Evolutionary conservation across 2,329 filamentous ascomycete species (phyloP).

Genomic region (Aspergillus quadrilineatus): DNA sequence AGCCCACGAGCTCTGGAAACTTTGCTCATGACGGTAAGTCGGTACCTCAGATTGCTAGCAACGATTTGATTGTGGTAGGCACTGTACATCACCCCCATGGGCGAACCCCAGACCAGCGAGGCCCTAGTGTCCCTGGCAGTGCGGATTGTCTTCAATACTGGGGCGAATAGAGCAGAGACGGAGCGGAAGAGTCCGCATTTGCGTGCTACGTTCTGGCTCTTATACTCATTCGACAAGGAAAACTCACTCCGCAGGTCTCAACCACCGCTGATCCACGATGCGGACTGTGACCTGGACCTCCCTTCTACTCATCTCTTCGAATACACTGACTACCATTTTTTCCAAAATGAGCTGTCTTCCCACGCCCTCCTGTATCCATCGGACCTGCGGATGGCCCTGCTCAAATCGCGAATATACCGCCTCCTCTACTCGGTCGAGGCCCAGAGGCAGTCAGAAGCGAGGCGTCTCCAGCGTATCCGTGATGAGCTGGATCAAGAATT

Average conservation of each 20-base stretch:
- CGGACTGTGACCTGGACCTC: slow-evolving; percentile 25
- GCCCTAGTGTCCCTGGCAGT: slow-evolving; percentile 25
- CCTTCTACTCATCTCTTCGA: slow-evolving; percentile 20
- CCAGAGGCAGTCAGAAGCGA: slow-evolving; percentile 16
- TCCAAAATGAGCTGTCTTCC: slow-evolving; percentile 15
- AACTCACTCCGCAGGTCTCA: slow-evolving; percentile 22
- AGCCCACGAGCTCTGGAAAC: slow-evolving; percentile 25
- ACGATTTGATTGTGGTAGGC: slow-evolving; percentile 11
- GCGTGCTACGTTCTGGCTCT: slow-evolving; percentile 28
- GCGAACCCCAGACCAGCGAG: slow-evolving; percentile 24
- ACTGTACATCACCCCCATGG: slow-evolving; percentile 23
- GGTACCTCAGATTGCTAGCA: background rate
- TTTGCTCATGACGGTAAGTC: slow-evolving; percentile 23
- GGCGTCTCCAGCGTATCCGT: slow-evolving; percentile 24
- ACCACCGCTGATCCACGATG: slow-evolving; percentile 26
- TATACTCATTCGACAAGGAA: slow-evolving; percentile 27
- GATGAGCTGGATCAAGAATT: slow-evolving; percentile 29
- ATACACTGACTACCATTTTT: slow-evolving; percentile 23
- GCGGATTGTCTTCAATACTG: slow-evolving; percentile 24
- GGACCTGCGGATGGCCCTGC: slow-evolving; percentile 23
- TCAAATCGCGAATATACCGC: slow-evolving; percentile 25
- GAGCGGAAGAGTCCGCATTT: slow-evolving; percentile 12
- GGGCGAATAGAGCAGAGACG: slow-evolving; percentile 11
- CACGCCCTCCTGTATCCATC: slow-evolving; percentile 25
- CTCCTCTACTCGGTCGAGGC: slow-evolving; percentile 22